Percentiles rank a stretch among this genome's conserved stretches.
Conservation (phyloP, 1,284 basidiomycete genomes). For the Ustilago lituana region DNA sequence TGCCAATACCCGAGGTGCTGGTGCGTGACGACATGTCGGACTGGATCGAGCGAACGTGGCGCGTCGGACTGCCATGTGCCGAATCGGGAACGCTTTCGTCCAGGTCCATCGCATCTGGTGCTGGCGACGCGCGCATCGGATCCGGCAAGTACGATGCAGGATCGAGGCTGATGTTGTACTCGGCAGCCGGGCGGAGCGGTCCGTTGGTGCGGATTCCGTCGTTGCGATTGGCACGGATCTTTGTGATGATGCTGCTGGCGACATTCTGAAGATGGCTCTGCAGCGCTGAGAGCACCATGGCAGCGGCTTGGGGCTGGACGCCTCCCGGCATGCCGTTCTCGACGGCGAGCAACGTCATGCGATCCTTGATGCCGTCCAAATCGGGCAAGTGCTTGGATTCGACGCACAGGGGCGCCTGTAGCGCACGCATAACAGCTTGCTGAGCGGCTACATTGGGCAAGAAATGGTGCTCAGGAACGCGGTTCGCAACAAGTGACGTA, state of each 20-base stretch:
- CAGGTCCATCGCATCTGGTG: slow-evolving; percentile 33
- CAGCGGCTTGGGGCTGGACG: slow-evolving; percentile 65
- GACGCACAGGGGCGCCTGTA: slow-evolving; percentile 63
- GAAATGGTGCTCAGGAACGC: slow-evolving; percentile 33
- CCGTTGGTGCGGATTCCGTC: slow-evolving; percentile 51
- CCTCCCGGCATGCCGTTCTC: slow-evolving; percentile 67
- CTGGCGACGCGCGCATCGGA: slow-evolving; percentile 14
- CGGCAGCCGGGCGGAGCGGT: slow-evolving; percentile 32
- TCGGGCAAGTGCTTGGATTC: slow-evolving; percentile 68
- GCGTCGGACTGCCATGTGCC: slow-evolving; percentile 29
- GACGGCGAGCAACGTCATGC: slow-evolving; percentile 68
- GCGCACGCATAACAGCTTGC: slow-evolving; percentile 56
- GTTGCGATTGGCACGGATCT: slow-evolving; percentile 58
- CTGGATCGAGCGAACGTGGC: slow-evolving; percentile 30
- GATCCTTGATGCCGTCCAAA: slow-evolving; percentile 66
- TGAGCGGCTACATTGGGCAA: slow-evolving; percentile 51
- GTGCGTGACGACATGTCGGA: slow-evolving; percentile 50
- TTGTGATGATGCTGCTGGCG: slow-evolving; percentile 55
- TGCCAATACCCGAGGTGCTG: slow-evolving; percentile 39
- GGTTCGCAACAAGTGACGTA: slow-evolving; percentile 16
- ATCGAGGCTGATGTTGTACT: slow-evolving; percentile 26
- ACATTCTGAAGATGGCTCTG: slow-evolving; percentile 65
- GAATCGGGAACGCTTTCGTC: slow-evolving; percentile 35
- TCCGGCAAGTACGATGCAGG: slow-evolving; percentile 18
- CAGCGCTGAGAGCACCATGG: slow-evolving; percentile 64